A percentile compares a stretch with the other conserved stretches of the same genome.
Evolutionary conservation across 2,329 filamentous ascomycete genomes (phyloP).

Genomic region (Colletotrichum sp.): DNA sequence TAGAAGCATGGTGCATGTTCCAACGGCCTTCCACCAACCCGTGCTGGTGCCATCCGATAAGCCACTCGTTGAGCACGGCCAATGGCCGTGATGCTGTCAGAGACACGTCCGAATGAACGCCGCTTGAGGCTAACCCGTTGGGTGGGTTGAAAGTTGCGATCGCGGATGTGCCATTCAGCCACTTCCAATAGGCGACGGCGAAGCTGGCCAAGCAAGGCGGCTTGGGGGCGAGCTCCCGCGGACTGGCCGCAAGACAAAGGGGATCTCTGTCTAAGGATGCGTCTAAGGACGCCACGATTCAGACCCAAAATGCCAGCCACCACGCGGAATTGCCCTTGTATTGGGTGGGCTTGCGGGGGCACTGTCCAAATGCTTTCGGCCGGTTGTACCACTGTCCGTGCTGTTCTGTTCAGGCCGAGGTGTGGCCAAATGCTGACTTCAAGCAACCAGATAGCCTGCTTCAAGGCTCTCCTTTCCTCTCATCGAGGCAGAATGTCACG

Average conservation of each 20-base stretch:
- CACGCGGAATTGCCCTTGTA: background rate
- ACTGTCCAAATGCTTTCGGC: constrained; percentile 2
- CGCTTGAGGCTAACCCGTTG: constrained; percentile 8
- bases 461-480: background rate
- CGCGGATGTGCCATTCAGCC: background rate
- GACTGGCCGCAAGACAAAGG: constrained; percentile 16
- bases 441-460: background rate
- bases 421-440: constrained; percentile 7
- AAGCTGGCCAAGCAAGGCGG: background rate
- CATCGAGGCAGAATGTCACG: background rate
- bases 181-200: background rate
- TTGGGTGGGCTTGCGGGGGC: background rate
- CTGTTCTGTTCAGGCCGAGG: constrained; percentile 5
- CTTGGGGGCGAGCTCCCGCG: constrained; percentile 4
- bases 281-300: constrained; percentile 6
- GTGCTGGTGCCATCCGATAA: constrained; percentile 18
- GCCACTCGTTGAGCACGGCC: constrained; percentile 3
- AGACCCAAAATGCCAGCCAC: background rate
- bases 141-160: background rate
- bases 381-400: constrained; percentile 8
- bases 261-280: constrained; percentile 1
- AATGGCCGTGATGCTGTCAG: constrained; percentile 14
- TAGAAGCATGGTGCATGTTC: constrained; percentile 23
- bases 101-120: constrained; percentile 1
- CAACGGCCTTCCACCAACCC: constrained; percentile 20